Conservation (phyloP, 805 yeast species). For the Candida loeiensis region DNA sequence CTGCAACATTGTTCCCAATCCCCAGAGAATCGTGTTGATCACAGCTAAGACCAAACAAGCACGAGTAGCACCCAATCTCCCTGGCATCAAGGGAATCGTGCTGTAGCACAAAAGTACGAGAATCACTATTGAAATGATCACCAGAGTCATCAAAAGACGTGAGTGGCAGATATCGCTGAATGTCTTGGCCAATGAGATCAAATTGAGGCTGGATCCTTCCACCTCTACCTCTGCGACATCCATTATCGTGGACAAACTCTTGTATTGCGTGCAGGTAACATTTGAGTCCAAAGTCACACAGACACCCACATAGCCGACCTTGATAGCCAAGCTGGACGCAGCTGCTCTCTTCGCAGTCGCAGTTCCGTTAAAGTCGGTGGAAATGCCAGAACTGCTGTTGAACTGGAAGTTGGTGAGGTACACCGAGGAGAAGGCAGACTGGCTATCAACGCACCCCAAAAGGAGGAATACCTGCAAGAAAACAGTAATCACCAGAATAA, state of each 20-base stretch:
- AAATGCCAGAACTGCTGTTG: constrained; percentile 44
- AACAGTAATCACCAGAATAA: constrained; percentile 44
- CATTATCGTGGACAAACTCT: constrained; percentile 24
- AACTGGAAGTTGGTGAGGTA: constrained; percentile 49
- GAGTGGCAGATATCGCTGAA: constrained; percentile 53
- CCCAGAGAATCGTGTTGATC: constrained; percentile 49
- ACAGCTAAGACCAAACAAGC: constrained; percentile 29
- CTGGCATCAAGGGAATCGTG: constrained; percentile 50
- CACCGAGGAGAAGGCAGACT: constrained; percentile 43
- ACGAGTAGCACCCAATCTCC: constrained; percentile 21
- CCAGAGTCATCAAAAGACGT: constrained; percentile 46
- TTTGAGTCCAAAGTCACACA: constrained; percentile 42
- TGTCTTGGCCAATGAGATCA: constrained; percentile 44
- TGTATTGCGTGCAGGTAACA: constrained; percentile 35
- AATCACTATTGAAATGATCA: constrained; percentile 41
- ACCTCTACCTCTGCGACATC: constrained; percentile 23
- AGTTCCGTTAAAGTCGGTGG: constrained; percentile 30
- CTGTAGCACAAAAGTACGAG: constrained; percentile 43
- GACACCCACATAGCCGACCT: constrained; percentile 54
- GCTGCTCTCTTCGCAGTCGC: not conserved
- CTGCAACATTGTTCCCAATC: constrained; percentile 61
- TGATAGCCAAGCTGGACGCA: constrained; percentile 38
- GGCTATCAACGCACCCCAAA: constrained; percentile 48
- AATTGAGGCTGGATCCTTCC: constrained; percentile 28
- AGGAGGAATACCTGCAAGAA: constrained; percentile 54